Base-by-base conservation (phyloP, 2,329 filamentous ascomycete species). In the Lasiodiplodia theobromae region DNA sequence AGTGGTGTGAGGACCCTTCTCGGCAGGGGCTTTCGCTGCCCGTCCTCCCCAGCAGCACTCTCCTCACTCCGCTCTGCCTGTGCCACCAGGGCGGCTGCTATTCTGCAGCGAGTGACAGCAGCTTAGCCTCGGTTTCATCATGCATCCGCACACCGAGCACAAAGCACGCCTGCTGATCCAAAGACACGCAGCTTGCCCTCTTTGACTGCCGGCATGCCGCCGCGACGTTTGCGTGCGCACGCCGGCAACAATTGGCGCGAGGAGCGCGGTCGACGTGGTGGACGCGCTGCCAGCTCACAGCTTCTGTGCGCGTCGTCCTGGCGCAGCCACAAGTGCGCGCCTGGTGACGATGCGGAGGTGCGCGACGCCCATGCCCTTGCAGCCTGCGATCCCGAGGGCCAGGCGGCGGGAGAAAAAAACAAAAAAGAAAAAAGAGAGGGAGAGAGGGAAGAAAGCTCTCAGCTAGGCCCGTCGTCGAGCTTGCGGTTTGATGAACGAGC, bases 331-430 rank as follows among this genome's bases (percentile, higher is more conserved):
- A 38, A 52, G 60, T 52, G 60, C 47, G 40, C 40, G 54, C 37
- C 54, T 58, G 57, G 57, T 60, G 58, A 62, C 40, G 47, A 47
- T 64, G 60, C 60, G 40, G 44, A 21, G 71, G 71, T 52, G n/a
- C 14, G n/a, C 49, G 49, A 52, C 28, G 53, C 53, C 37, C 57
- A 47, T 62, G 23, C 58, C 58, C 58, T 63, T 63, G 58, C 58
- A 63, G 58, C 44, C 16, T 73, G 72, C 70, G 47, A 74, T 21
- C 67, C 74, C 10, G 74, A 70, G 40, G 74, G 74, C 51, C 69
- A 70, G 69, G 68, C 65, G 10, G 72, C 71, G 62, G 71, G 73
- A 12, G 64, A 72, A n/a, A 74, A 74, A 57, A 40, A 56, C 3
- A 28, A n/a, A 51, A 51, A 23, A 25, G 10, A 51, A 51, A 51